A percentile compares a stretch with the other conserved stretches of the same genome.
phyloP scores from a whole-genome alignment of 495 filamentous ascomycete species.

The Lophium mytilinum region DNA sequence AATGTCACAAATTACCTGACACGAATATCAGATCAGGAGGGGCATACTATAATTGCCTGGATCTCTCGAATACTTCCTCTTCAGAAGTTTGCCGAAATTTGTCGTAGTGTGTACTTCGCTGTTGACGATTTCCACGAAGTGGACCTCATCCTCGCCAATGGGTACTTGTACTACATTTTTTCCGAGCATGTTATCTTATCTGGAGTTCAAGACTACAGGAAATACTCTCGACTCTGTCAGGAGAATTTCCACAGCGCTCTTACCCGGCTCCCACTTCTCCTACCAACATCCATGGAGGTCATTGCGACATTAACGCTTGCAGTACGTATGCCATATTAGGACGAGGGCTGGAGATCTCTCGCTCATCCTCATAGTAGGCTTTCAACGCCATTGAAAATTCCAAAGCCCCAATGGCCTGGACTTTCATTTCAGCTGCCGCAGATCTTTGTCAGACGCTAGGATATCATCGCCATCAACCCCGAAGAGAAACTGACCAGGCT shows the following conservation, averaged over 20 bases:
- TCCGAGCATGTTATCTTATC: slow-evolving; percentile 21
- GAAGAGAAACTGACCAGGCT: not conserved
- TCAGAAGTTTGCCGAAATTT: slow-evolving; percentile 21
- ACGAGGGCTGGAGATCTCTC: not conserved
- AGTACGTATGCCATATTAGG: slow-evolving; percentile 3
- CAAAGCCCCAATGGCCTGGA: slow-evolving; percentile 21
- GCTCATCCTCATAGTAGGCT: slow-evolving; percentile 26
- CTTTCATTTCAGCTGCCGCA: slow-evolving; percentile 21
- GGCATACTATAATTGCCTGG: slow-evolving; percentile 6
- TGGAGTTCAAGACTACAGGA: slow-evolving; percentile 3
- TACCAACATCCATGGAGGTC: slow-evolving; percentile 20
- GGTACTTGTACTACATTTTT: slow-evolving; percentile 25
- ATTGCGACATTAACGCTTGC: slow-evolving; percentile 24
- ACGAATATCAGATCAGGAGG: slow-evolving; percentile 11
- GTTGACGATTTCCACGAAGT: slow-evolving; percentile 23
- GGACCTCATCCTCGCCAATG: slow-evolving; percentile 26
- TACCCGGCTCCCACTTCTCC: slow-evolving; percentile 19
- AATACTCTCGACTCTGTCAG: slow-evolving; percentile 11
- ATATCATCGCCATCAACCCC: slow-evolving; percentile 12
- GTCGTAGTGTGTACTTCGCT: slow-evolving; percentile 27
- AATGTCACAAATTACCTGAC: not conserved
- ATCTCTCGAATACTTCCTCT: slow-evolving; percentile 20
- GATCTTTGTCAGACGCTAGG: slow-evolving; percentile 20
- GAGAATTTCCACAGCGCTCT: slow-evolving; percentile 15
- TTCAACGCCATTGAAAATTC: slow-evolving; percentile 27